Evolutionary conservation across 129 eudicot genomes (phyloP), one percentile per base, ranked within the genome.

Genomic region (Tagetes patula): DNA sequence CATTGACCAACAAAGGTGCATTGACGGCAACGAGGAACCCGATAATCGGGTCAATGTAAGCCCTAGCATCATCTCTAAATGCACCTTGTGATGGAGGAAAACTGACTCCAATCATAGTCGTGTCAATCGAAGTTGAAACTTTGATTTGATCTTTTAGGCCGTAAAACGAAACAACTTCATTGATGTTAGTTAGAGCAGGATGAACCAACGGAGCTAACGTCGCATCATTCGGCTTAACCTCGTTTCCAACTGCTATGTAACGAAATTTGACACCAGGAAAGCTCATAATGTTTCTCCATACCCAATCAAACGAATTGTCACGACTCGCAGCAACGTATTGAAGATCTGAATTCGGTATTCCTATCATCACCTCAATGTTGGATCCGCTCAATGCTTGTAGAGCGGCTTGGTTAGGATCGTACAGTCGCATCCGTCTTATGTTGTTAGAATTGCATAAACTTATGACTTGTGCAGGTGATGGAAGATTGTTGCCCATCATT

Each of bases 241-340:
- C 93, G 20, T 87, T 87, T 49, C 93, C 93, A 33, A 87, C 93
- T 0, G 87, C 87, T 46, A 87, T 82, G 77, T 87, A 87, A 12
- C 80, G 76, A 30, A 84, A 84, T 10, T 60, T 77, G 32, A 84
- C 82, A 38, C 31, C 49, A 1, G 81, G 80, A 12, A 39, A 63
- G 72, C 83, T 80, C 2, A 31, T 66, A 3, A 87, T 77, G 39
- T 87, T 84, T 41, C 53, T 84, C 77, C 80, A 81, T 31, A 87
- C 89, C 92, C 92, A 87, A 34, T 72, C 71, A n/a, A 74, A 77
- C 20, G 92, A 86, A 27, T 81, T 81, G 62, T 81, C 81, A 41
- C 74, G 84, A 53, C 84, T 81, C 1, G 81, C 78, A 6, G 84
- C 81, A 37, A 81, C 84, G 2, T 81, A 69, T 37, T 53, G 69